Percentiles rank a stretch among this genome's conserved stretches.
Evolutionary conservation across 2,329 filamentous ascomycete species (phyloP).

Genomic region (Botrytis hyacinthi): DNA sequence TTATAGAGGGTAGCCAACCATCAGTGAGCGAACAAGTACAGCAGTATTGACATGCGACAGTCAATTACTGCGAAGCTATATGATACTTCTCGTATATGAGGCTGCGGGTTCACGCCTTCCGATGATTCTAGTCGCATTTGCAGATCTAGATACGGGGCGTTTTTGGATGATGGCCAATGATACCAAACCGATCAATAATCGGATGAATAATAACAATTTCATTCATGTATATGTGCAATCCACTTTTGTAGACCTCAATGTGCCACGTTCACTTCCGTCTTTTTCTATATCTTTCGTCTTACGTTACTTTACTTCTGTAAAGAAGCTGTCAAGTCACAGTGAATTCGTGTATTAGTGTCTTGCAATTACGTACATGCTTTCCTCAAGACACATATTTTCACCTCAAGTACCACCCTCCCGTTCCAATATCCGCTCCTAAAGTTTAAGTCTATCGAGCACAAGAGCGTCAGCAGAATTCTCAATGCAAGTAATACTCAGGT

Average conservation of each 20-base stretch:
- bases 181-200: not conserved
- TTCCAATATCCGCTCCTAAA: not conserved
- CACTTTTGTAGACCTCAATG: not conserved
- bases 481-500: not conserved
- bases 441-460: not conserved
- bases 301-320: not conserved
- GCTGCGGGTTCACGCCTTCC: not conserved
- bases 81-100: not conserved
- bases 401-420: not conserved
- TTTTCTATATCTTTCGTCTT: not conserved
- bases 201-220: not conserved
- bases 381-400: not conserved
- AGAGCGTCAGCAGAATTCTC: not conserved
- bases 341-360: not conserved
- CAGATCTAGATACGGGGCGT: not conserved
- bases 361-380: not conserved
- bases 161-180: slow-evolving; percentile 4
- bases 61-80: not conserved
- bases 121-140: not conserved
- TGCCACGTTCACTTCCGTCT: not conserved
- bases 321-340: not conserved
- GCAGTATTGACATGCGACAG: not conserved
- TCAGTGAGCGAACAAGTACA: not conserved
- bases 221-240: not conserved
- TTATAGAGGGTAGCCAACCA: not conserved